Conservation (phyloP, 2,329 filamentous ascomycete genomes). For the Paecilomyces sp. region DNA sequence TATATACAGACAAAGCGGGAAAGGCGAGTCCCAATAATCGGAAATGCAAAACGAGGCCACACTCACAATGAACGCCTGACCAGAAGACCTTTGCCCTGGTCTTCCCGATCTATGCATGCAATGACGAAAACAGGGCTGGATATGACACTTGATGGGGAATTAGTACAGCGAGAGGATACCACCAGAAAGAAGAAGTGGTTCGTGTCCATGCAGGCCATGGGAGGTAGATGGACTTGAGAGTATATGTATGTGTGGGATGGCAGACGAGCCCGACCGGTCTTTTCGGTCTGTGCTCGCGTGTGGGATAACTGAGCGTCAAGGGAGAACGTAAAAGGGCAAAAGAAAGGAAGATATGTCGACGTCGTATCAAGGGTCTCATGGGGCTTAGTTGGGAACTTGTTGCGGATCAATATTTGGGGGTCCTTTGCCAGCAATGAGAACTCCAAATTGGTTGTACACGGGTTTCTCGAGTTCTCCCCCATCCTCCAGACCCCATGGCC, state of each 20-base stretch:
- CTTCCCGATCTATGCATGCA: neutral
- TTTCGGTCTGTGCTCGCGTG: neutral
- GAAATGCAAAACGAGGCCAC: neutral
- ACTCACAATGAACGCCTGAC: neutral
- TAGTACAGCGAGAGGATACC: neutral
- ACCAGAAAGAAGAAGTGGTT: neutral
- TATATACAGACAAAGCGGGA: neutral
- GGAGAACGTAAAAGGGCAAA: too few species aligned
- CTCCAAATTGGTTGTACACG: conserved; percentile 33
- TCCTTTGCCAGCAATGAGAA: conserved; percentile 26
- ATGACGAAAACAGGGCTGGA: neutral
- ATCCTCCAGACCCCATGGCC: conserved; percentile 31
- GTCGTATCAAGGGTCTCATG: neutral
- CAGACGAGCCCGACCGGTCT: neutral
- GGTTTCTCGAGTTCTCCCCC: conserved; percentile 21
- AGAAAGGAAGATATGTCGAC: neutral
- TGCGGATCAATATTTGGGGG: neutral
- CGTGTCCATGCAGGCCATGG: neutral
- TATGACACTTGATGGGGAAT: neutral
- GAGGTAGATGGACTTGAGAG: neutral
- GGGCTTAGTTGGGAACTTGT: neutral
- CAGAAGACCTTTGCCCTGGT: neutral
- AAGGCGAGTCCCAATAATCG: neutral
- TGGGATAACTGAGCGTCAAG: too few species aligned
- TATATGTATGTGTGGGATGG: neutral